phyloP scores from a whole-genome alignment of 202 grass and related monocot species.

The Schoenoplectus triqueter region DNA sequence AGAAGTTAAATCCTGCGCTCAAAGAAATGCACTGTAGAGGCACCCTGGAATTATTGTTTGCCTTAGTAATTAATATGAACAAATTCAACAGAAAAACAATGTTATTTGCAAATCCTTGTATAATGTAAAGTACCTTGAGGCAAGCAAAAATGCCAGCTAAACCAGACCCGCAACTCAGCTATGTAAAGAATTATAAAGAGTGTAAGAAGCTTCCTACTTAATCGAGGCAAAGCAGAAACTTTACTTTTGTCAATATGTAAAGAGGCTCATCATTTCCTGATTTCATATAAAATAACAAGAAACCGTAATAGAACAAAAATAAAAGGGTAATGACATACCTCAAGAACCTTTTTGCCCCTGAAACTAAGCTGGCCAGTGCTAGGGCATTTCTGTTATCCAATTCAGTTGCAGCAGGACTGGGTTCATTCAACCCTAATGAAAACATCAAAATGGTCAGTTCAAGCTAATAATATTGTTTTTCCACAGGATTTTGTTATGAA shows the following conservation, averaged over 20 bases:
- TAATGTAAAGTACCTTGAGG: conserved; percentile 69
- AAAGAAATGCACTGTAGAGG: conserved; percentile 87
- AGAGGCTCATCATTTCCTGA: conserved; percentile 26
- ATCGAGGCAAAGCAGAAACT: not conserved
- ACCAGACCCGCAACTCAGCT: conserved; percentile 86
- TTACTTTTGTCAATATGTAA: not conserved
- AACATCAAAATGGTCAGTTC: not conserved
- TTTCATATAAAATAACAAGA: conserved; percentile 31
- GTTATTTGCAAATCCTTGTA: not conserved
- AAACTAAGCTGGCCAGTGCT: conserved; percentile 71
- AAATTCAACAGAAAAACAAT: not conserved
- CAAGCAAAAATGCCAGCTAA: conserved; percentile 87
- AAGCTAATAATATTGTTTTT: conserved; percentile 4
- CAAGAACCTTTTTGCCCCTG: conserved; percentile 67
- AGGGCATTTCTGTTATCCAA: conserved; percentile 70
- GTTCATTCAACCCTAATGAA: conserved; percentile 67
- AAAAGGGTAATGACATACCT: conserved; percentile 51
- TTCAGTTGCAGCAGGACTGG: conserved; percentile 49
- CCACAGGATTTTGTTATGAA: not conserved
- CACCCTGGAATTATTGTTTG: conserved; percentile 55
- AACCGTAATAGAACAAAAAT: conserved; percentile 20
- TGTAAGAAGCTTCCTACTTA: conserved; percentile 22
- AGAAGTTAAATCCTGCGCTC: conserved; percentile 67
- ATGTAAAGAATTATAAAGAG: conserved; percentile 49
- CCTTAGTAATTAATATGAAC: not conserved